Base-by-base conservation (phyloP, 2,329 filamentous ascomycete genomes). In the Cordyceps farinosa region DNA sequence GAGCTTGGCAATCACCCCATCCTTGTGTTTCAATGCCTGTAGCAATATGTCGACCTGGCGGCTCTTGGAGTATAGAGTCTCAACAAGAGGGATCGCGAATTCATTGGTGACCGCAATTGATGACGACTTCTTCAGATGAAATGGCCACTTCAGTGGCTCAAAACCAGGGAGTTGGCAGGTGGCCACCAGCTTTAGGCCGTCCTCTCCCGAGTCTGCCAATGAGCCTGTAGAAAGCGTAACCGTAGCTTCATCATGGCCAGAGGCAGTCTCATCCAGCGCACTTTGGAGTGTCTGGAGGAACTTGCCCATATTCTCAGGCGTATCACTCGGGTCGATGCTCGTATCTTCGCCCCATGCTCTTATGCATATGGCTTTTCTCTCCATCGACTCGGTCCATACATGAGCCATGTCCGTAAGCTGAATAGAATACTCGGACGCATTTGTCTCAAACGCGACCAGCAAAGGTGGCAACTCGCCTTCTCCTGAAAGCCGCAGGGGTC, bases 301-400 rank as follows among this genome's bases (percentile, higher is more conserved):
- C 57, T 87, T 86, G 32, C 76, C 72, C 75, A 91, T 85, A 69
- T 94, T 90, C 57, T 86, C 83, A 0, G 80, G 78, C 65, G 88
- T 87, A 67, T 89, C 87, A 70, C 83, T 87, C 1, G 90, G 87
- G 71, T 94, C 90, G 65, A 94, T 92, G 65, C 84, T 87, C 17
- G 88, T 90, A 68, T 86, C 82, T 67, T 88, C 82, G 30, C 82
- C 76, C 62, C 84, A 79, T 36, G 86, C 88, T 64, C 89, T 84
- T 64, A 80, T 77, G 62, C 87, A 81, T 63, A 94, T 89, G 11
- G 78, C 80, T n/a, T 78, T 79, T 29, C 85, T 79, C 62, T 86
- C 82, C 29, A 92, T 76, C 9, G 74, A 79, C 74, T 93, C 90
- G 32, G 78, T 76, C 90, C 90, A 95, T n/a, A 92, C 78, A 67